Base-by-base conservation (phyloP, 495 filamentous ascomycete genomes). In the Aspergillus avenaceus region DNA sequence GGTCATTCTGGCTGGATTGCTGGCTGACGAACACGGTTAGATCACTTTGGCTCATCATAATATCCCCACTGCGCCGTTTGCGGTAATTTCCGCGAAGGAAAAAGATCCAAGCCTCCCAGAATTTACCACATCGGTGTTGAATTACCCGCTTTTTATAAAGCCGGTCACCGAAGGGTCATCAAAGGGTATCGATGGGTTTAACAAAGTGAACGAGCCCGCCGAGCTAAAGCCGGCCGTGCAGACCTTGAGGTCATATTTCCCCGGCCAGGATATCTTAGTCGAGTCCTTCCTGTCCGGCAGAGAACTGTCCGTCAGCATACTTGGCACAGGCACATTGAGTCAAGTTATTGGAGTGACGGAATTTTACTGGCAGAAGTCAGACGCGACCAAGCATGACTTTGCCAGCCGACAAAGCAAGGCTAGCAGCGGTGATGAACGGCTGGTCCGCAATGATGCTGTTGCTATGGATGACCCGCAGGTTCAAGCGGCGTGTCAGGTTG, bases 241-340 rank as follows among this genome's bases (percentile, higher is more conserved):
- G 14, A 22, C 46, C 21, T 45, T 57, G 24, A 32, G 26, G 18
- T n/a, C 31, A 8, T 19, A 36, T 32, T 64, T 56, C 11, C 45
- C 52, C 9, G 56, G 18, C 7, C 52, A 56, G 38, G 52, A 55
- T 40, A 56, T 61, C 37, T 43, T 61, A 13, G 49, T 65, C 3
- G 64, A 65, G 41, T 36, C 47, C 2, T 65, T 57, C 45, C 50
- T 63, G 1, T 9, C 56, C 1, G 59, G 62, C 2, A 52, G 62
- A 13, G 60, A 61, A 29, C 54, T 63, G 41, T 61, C 62, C 14
- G 60, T 65, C 22, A 53, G 48, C 14, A 56, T 63, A 18, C 25
- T 61, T 6, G 64, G 59, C 1, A 64, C 55, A 0, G 61, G 58
- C 13, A 28, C 6, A 13, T 41, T 62, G 18, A 49, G 45, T 21